Percentiles rank a stretch among this genome's conserved stretches.
phyloP scores from a whole-genome alignment of 768 basidiomycete species.

The Hygrophorus pudorinus region DNA sequence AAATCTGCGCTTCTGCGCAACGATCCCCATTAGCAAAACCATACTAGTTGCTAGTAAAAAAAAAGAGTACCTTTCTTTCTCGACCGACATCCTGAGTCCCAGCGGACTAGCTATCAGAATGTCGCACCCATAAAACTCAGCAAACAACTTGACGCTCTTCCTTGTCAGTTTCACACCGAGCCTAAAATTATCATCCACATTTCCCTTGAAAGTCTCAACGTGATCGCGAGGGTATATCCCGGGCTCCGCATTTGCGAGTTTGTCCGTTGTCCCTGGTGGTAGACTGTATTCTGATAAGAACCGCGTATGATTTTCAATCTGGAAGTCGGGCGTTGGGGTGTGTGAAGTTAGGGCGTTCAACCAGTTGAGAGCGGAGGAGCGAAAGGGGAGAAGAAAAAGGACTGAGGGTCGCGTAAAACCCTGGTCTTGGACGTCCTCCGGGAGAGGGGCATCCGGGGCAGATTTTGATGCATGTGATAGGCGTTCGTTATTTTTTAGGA shows the following conservation, averaged over 20 bases:
- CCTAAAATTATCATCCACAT: constrained; percentile 91
- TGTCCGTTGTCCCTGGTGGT: constrained; percentile 72
- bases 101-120: constrained; percentile 90
- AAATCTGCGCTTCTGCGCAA: constrained; percentile 70
- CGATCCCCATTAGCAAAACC: not conserved
- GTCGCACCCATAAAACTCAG: constrained; percentile 86
- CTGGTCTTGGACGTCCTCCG: constrained; percentile 85
- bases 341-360: constrained; percentile 69
- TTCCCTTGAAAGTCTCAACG: constrained; percentile 91
- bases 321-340: constrained; percentile 59
- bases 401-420: constrained; percentile 95
- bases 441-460: constrained; percentile 39
- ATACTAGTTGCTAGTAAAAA: not conserved
- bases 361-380: constrained; percentile 81
- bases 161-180: constrained; percentile 87
- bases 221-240: constrained; percentile 84
- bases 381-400: constrained; percentile 88
- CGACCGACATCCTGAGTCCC: constrained; percentile 82
- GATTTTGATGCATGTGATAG: constrained; percentile 62
- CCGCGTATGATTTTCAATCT: constrained; percentile 81
- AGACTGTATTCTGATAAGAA: constrained; percentile 79
- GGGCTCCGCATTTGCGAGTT: constrained; percentile 59
- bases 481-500: constrained; percentile 92
- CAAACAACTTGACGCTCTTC: constrained; percentile 86
- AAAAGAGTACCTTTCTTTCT: constrained; percentile 79